phyloP scores from a whole-genome alignment of 495 filamentous ascomycete genomes.

The Bathelium albidoporum region DNA sequence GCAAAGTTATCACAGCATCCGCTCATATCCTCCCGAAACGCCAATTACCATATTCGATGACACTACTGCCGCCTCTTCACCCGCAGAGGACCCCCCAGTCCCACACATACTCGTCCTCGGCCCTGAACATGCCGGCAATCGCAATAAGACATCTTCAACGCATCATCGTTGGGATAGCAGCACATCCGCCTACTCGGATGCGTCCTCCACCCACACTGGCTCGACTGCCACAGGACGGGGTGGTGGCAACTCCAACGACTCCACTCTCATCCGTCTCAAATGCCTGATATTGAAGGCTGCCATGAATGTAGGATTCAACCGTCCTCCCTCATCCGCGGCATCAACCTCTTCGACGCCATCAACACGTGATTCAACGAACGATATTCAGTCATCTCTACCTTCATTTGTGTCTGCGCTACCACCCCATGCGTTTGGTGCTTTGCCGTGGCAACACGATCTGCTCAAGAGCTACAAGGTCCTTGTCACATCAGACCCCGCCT shows the following conservation, averaged over 20 bases:
- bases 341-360: constrained; percentile 16
- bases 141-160: constrained; percentile 17
- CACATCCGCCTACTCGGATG: constrained; percentile 60
- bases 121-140: constrained; percentile 36
- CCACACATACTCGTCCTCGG: constrained; percentile 83
- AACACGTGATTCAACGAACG: constrained; percentile 16
- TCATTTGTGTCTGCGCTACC: constrained; percentile 68
- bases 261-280: constrained; percentile 62
- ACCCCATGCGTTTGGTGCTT: constrained; percentile 62
- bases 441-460: constrained; percentile 56
- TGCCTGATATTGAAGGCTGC: constrained; percentile 71
- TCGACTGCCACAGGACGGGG: constrained; percentile 52
- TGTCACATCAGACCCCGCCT: constrained; percentile 57
- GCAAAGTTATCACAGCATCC: constrained; percentile 17
- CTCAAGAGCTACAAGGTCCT: constrained; percentile 69
- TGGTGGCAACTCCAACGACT: constrained; percentile 46
- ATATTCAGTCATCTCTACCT: constrained; percentile 42
- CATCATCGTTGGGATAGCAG: constrained; percentile 58
- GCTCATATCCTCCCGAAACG: constrained; percentile 57
- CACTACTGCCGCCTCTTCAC: constrained; percentile 64
- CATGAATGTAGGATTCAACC: constrained; percentile 62
- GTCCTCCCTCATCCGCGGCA: constrained; percentile 16
- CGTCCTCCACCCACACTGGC: constrained; percentile 41
- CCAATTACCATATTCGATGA: constrained; percentile 92
- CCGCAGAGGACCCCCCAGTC: constrained; percentile 58